Evolutionary conservation across 768 basidiomycete species (phyloP), one percentile per base, ranked within the genome.

Genomic region (Serendipita sp.): DNA sequence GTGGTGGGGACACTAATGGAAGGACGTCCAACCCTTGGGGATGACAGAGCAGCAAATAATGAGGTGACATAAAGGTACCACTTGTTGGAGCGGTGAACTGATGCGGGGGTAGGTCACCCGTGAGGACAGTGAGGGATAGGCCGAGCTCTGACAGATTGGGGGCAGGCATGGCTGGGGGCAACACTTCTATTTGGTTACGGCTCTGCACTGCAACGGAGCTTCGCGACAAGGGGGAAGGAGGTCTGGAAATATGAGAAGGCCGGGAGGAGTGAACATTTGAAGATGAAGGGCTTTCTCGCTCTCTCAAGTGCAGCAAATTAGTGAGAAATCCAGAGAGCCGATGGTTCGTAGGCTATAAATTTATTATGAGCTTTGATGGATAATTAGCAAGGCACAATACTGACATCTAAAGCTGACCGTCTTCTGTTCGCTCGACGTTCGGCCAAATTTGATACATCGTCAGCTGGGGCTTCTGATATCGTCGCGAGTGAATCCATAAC

Each of bases 281-380:
- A 15, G 66, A 37, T 46, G 67, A 34, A 11, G 46, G 8, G 38
- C 45, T 47, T 37, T 18, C 60, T 30, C 70, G 82, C 70, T 67
- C 66, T 3, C 66, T 63, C 7, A 34, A 24, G 47, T 86, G 83
- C 3, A 92, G 87, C 65, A 92, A 78, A 69, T 82, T 83, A 15
- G 82, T 85, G 72, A 91, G 84, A 74, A 92, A 92, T n/a, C 89
- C 89, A 30, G 90, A 92, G 35, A 92, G 77, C 34, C 89, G 80
- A 71, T 85, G 53, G 53, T 54, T 54, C 47, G 51, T 41, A 5
- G 45, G 15, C 7, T 34, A 65, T n/a, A 5, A 66, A 28, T n/a
- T 15, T 30, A 3, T 32, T 18, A 46, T 46, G 18, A 13, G 18
- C 11, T 46, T 46, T 46, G 11, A 13, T 18, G 18, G 45, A 46